These are phyloP conservation scores for Nothophoma quercina DNA, from an alignment of 2,329 filamentous ascomycete species.

Conservation along the genomic window DNA sequence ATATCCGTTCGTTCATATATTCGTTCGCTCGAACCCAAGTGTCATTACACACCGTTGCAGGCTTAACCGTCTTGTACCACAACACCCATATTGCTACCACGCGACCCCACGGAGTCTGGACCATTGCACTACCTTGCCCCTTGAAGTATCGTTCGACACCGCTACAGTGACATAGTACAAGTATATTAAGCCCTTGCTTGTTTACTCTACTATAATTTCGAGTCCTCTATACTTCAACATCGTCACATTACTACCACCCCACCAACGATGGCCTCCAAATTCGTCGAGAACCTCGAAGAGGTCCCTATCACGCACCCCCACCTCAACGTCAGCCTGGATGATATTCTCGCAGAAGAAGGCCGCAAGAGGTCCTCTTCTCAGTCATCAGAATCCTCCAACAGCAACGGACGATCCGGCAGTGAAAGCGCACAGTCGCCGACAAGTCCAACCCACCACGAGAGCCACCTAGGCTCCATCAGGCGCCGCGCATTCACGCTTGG, in stretches of 20 bases:
- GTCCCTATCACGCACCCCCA: constrained; percentile 48
- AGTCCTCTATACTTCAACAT: neutral
- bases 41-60: constrained; percentile 19
- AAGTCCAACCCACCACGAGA: constrained; percentile 31
- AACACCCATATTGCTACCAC: constrained; percentile 10
- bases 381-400: constrained; percentile 40
- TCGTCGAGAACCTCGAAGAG: constrained; percentile 50
- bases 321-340: constrained; percentile 50
- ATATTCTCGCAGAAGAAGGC: constrained; percentile 49
- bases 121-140: constrained; percentile 15
- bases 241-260: neutral
- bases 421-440: constrained; percentile 32
- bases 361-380: constrained; percentile 45
- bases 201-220: constrained; percentile 8
- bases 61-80: constrained; percentile 10
- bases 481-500: constrained; percentile 42
- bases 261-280: constrained; percentile 46
- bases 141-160: constrained; percentile 4
- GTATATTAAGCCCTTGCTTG: constrained; percentile 13
- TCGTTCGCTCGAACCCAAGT: constrained; percentile 8
- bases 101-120: constrained; percentile 12
- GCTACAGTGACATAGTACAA: constrained; percentile 16
- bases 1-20: constrained; percentile 10
- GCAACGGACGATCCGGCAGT: constrained; percentile 32
- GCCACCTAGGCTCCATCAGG: constrained; percentile 33